Evolutionary conservation across 2,329 filamentous ascomycete genomes (phyloP).

Genomic region (Pseudopyrenochaeta lycopersici): DNA sequence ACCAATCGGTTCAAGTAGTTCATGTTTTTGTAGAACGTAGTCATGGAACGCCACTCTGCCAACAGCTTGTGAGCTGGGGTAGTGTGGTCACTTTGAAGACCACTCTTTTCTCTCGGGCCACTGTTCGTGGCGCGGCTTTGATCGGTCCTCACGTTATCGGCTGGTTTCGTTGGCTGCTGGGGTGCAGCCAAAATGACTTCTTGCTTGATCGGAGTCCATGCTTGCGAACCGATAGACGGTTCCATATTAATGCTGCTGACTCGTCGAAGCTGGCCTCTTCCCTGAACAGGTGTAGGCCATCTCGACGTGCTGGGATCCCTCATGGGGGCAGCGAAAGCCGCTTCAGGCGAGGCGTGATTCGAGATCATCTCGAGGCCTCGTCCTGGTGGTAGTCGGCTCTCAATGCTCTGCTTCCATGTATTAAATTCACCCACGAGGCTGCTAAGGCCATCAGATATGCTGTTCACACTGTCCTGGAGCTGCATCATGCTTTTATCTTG

Average conservation of each 20-base stretch:
- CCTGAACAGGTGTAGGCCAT: constrained; percentile 41
- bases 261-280: constrained; percentile 32
- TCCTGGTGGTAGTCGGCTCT: constrained; percentile 34
- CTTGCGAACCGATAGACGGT: constrained; percentile 32
- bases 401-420: constrained; percentile 44
- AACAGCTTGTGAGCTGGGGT: constrained; percentile 88
- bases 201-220: constrained; percentile 43
- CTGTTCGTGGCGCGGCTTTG: constrained; percentile 25
- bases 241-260: constrained; percentile 47
- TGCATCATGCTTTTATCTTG: constrained; percentile 62
- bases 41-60: constrained; percentile 65
- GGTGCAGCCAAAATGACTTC: constrained; percentile 32
- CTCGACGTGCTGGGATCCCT: constrained; percentile 38
- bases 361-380: constrained; percentile 24
- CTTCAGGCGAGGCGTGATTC: constrained; percentile 41
- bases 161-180: constrained; percentile 43
- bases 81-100: constrained; percentile 85
- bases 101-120: constrained; percentile 32
- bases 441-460: constrained; percentile 40
- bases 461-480: constrained; percentile 56
- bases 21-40: constrained; percentile 64
- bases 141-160: constrained; percentile 44
- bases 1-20: constrained; percentile 68
- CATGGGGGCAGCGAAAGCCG: constrained; percentile 29
- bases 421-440: constrained; percentile 42